Percentiles rank a stretch among this genome's conserved stretches.
phyloP scores from a whole-genome alignment of 2,329 filamentous ascomycete species.

The Microsporum canis region DNA sequence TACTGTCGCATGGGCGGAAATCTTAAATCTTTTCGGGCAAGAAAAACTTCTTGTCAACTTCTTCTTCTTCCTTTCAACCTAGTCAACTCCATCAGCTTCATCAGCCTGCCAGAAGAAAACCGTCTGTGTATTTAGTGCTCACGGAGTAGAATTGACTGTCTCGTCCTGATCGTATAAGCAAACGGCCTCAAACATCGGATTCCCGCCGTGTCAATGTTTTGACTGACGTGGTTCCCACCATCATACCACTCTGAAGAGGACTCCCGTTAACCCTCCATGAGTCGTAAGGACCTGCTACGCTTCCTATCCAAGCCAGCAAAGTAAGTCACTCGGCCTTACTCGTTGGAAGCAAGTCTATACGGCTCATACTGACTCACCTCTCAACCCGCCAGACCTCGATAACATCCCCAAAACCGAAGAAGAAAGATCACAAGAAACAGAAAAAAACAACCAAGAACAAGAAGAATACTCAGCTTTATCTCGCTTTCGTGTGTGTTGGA shows the following conservation, averaged over 20 bases:
- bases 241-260: slow-evolving; percentile 18
- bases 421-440: neutral
- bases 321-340: slow-evolving; percentile 44
- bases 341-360: slow-evolving; percentile 12
- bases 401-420: slow-evolving; percentile 33
- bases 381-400: slow-evolving; percentile 47
- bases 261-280: slow-evolving; percentile 57
- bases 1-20: neutral
- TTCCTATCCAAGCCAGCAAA: slow-evolving; percentile 92
- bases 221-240: neutral
- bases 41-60: neutral
- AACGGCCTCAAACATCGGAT: neutral
- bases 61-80: neutral
- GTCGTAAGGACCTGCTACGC: slow-evolving; percentile 77
- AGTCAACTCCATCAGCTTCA: neutral
- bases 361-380: neutral
- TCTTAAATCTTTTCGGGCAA: neutral
- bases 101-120: neutral
- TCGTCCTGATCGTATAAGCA: neutral
- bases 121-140: no score
- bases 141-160: neutral
- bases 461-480: neutral
- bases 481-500: neutral
- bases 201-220: slow-evolving; percentile 2
- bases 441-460: neutral